Evolutionary conservation across 2,329 filamentous ascomycete species (phyloP).

Genomic region (Cercospora citrullina): DNA sequence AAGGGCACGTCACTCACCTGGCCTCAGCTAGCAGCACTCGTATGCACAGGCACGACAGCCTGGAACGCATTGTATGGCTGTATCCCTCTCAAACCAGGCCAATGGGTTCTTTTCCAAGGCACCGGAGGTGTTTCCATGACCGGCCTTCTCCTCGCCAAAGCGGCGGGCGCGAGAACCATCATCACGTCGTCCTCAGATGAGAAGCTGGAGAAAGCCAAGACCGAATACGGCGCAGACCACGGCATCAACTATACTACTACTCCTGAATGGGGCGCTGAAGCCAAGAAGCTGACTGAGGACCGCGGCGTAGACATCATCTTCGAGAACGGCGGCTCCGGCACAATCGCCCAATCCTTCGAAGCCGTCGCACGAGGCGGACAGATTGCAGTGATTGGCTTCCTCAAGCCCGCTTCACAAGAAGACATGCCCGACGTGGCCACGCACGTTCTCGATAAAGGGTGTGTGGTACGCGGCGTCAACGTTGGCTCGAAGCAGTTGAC

Average conservation of each 20-base stretch:
- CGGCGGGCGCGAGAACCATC: constrained; percentile 48
- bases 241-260: constrained; percentile 61
- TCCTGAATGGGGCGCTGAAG: constrained; percentile 59
- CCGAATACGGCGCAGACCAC: constrained; percentile 56
- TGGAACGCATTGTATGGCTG: constrained; percentile 32
- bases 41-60: constrained; percentile 29
- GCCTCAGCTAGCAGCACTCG: constrained; percentile 26
- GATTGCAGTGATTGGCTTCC: constrained; percentile 24
- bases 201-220: constrained; percentile 55
- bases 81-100: constrained; percentile 26
- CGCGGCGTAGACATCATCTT: constrained; percentile 50
- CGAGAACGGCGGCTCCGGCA: constrained; percentile 47
- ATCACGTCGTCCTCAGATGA: constrained; percentile 59
- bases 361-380: constrained; percentile 37
- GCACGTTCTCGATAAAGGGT: constrained; percentile 18
- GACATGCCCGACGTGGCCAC: constrained; percentile 22
- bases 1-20: constrained; percentile 29
- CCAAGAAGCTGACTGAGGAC: constrained; percentile 47
- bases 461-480: constrained; percentile 24
- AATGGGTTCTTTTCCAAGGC: constrained; percentile 34
- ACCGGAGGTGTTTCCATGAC: constrained; percentile 48
- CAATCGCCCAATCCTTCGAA: constrained; percentile 18
- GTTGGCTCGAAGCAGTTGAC: constrained; percentile 47
- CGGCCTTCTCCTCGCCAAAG: constrained; percentile 31
- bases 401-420: constrained; percentile 17